Evolutionary conservation across 345 rosid species (phyloP), one percentile per base, ranked within the genome.

Genomic region (Populus deltoides): DNA sequence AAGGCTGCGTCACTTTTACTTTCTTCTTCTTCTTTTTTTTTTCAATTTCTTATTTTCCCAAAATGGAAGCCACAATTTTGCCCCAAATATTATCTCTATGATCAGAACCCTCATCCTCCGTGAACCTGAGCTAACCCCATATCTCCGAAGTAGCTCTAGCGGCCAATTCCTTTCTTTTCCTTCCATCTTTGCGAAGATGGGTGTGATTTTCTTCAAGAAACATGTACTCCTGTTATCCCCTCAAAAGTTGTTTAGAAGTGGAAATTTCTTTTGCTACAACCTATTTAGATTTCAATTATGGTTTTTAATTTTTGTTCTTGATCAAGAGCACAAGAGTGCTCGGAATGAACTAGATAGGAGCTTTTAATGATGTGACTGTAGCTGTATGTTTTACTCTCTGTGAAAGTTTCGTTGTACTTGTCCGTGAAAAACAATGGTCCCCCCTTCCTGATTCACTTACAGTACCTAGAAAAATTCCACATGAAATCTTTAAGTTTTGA

Each of bases 351-450:
- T n/a, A 55, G 69, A n/a, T 18, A 51, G 53, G 12, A 81, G 49
- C 70, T 77, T 77, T 77, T 27, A 65, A 72, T 68, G 80, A 72
- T 77, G 71, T 62, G 66, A 74, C 57, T 73, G 55, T 67, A 55
- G 38, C 8, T 39, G 49, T 22, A 66, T 75, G 83, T 53, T 51
- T 59, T 62, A 74, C 57, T 73, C n/a, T n/a, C 65, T 41, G 45
- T 71, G 67, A 15, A 29, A 43, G 24, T 15, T 33, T 66, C 16
- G 11, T 61, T 70, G 66, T 68, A 43, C 84, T 73, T 61, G 47
- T 66, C 55, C 47, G 43, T 27, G 63, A n/a, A n/a, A 51, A 55
- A 55, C 43, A 81, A 82, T 78, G 81, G 85, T 70, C 73, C 82
- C 85, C 81, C 38, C 85, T 62, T 10, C 73, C 74, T 10, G 59